Conservation (phyloP, 2,329 filamentous ascomycete species). For the Alternaria solani region DNA sequence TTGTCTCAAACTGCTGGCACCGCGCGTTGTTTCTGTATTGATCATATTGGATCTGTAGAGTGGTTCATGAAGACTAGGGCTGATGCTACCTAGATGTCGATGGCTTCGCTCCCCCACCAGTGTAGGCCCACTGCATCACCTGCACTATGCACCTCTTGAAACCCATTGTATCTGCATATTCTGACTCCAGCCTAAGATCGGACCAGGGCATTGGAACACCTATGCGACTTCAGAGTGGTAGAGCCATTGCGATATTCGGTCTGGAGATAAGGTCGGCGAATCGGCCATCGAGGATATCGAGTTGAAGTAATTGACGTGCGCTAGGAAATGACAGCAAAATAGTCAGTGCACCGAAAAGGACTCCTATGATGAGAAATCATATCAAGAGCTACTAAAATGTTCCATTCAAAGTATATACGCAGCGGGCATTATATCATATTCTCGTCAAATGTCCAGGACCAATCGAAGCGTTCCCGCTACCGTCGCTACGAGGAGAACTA, state of each 20-base stretch:
- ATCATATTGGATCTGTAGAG: not conserved
- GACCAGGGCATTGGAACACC: not conserved
- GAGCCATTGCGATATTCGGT: not conserved
- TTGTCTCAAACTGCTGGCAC: not conserved
- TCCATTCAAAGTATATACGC: not conserved
- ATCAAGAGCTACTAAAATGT: not conserved
- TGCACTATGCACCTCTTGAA: not conserved
- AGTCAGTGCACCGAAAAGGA: not conserved
- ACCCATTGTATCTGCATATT: slow-evolving; percentile 1
- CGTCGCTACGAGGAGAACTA: not conserved
- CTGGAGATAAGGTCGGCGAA: not conserved
- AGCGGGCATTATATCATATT: not conserved
- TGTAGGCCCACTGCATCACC: not conserved
- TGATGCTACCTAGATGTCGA: not conserved
- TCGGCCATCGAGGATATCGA: not conserved
- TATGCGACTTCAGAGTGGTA: not conserved
- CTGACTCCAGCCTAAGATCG: not conserved
- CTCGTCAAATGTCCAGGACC: no score
- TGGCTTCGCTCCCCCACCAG: not conserved
- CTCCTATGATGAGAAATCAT: not conserved
- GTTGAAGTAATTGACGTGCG: not conserved
- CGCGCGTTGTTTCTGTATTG: not conserved
- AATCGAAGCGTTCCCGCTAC: not conserved
- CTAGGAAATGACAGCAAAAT: no score
- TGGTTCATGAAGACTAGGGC: not conserved